Evolutionary conservation across 108 stramenopile genomes (phyloP).

Genomic region (Epithemia pelagica): DNA sequence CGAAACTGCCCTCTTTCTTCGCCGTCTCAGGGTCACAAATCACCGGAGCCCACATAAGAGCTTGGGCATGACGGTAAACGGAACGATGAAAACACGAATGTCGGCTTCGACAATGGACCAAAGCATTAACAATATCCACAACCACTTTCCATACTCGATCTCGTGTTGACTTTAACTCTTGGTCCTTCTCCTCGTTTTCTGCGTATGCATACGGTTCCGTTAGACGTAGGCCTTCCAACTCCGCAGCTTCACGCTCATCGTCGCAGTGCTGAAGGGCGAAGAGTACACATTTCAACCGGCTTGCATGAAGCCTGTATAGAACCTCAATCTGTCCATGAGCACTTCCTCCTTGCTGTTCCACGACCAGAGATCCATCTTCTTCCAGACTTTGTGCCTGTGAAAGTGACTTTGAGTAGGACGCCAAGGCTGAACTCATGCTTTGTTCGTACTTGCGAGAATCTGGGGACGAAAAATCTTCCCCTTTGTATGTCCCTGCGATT

Average conservation of each 20-base stretch:
- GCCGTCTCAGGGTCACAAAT: conserved; percentile 42
- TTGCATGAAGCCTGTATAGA: conserved; percentile 74
- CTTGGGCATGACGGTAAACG: conserved; percentile 73
- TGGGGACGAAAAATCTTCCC: conserved; percentile 28
- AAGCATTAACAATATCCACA: conserved; percentile 59
- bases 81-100: conserved; percentile 76
- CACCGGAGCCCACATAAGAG: conserved; percentile 72
- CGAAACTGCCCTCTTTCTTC: conserved; percentile 27
- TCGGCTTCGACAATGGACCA: conserved; percentile 53
- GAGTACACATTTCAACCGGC: conserved; percentile 69
- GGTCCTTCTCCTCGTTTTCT: conserved; percentile 1
- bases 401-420: conserved; percentile 44
- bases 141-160: conserved; percentile 58
- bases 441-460: conserved; percentile 52
- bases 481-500: conserved; percentile 50
- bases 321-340: conserved; percentile 71
- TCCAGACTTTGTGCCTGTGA: conserved; percentile 43
- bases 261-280: conserved; percentile 32
- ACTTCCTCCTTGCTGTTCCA: conserved; percentile 61
- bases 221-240: conserved; percentile 62
- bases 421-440: conserved; percentile 42
- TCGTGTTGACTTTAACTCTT: conserved; percentile 13
- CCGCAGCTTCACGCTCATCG: conserved; percentile 36
- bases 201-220: conserved; percentile 31
- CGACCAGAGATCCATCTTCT: conserved; percentile 32